phyloP scores from a whole-genome alignment of 2,329 filamentous ascomycete genomes.

The Lachnellula arida region DNA sequence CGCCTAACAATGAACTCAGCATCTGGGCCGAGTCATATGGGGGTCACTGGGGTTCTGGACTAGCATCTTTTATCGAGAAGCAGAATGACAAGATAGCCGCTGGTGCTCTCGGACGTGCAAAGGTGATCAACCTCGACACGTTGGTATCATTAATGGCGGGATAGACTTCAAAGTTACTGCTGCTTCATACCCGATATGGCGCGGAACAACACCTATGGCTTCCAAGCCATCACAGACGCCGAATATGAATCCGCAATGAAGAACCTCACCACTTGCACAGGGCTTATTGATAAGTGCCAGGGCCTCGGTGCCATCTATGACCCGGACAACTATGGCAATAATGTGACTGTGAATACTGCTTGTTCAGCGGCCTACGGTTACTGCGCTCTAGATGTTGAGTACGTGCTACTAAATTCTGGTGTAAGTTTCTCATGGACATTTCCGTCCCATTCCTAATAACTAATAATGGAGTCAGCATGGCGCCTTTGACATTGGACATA shows the following conservation, averaged over 20 bases:
- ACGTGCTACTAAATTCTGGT: not conserved
- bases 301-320: not conserved
- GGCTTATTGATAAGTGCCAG: not conserved
- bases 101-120: constrained; percentile 43
- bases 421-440: not conserved
- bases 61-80: constrained; percentile 49
- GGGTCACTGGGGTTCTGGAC: constrained; percentile 61
- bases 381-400: not conserved
- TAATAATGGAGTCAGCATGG: not conserved
- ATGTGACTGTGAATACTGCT: not conserved
- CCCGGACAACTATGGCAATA: not conserved
- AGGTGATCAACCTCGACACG: constrained; percentile 54
- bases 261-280: not conserved
- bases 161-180: constrained; percentile 57
- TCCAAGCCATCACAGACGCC: constrained; percentile 44
- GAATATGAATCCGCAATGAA: constrained; percentile 15
- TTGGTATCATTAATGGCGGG: constrained; percentile 66
- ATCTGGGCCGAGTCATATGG: constrained; percentile 64
- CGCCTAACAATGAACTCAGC: constrained; percentile 49
- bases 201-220: constrained; percentile 44
- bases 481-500: constrained; percentile 35
- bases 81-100: constrained; percentile 54
- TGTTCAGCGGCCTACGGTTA: not conserved
- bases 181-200: constrained; percentile 17
- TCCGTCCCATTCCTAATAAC: not conserved